Conservation (phyloP, 345 rosid genomes). For the Conringia planisiliqua region DNA sequence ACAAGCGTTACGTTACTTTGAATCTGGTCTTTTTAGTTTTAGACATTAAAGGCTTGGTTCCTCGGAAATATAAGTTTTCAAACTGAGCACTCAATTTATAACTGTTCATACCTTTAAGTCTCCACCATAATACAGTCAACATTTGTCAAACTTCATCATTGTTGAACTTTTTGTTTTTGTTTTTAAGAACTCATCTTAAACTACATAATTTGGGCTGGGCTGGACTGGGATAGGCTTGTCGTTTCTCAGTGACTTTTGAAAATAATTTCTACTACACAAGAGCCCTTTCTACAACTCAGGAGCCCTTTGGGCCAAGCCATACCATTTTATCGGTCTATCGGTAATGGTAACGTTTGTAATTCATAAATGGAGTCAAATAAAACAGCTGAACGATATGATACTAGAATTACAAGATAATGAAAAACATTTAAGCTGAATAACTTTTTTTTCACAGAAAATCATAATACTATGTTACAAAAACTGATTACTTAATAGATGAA, state of each 20-base stretch:
- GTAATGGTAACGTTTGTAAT: too few relatives aligned
- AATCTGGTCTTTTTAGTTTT: slow-evolving; percentile 1
- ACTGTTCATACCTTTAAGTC: not conserved
- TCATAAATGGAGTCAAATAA: not conserved
- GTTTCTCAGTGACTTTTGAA: not conserved
- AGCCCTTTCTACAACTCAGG: not conserved
- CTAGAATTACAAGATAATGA: not conserved
- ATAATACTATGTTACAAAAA: not conserved
- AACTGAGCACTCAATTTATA: not conserved
- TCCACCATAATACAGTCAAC: not conserved
- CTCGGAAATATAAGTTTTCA: not conserved
- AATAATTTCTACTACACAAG: not conserved
- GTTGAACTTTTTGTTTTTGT: not conserved
- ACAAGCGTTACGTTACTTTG: slow-evolving; percentile 16
- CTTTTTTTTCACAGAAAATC: not conserved
- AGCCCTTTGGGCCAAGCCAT: not conserved
- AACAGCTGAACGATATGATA: too few relatives aligned
- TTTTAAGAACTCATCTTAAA: not conserved
- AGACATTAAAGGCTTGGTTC: slow-evolving; percentile 6
- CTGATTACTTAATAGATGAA: too few relatives aligned
- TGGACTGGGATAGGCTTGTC: not conserved
- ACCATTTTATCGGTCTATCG: not conserved
- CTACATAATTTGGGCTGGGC: not conserved
- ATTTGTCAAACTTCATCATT: not conserved
- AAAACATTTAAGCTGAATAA: not conserved